phyloP scores from a whole-genome alignment of 345 rosid species.

The Corchorus olitorius region DNA sequence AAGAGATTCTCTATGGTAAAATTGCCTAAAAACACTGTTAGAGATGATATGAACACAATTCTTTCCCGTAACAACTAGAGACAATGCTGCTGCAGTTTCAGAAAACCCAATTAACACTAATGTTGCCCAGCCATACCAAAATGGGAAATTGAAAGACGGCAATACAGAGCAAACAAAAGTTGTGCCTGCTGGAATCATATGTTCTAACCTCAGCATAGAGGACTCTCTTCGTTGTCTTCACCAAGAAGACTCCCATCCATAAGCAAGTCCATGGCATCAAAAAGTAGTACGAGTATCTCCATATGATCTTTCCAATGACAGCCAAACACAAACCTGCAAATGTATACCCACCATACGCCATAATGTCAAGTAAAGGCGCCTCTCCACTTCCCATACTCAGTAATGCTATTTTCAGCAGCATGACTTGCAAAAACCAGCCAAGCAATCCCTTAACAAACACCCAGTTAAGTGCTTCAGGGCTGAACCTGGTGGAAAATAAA shows the following conservation, averaged over 20 bases:
- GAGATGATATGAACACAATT: constrained; percentile 18
- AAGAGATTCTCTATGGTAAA: neutral
- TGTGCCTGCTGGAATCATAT: constrained; percentile 88
- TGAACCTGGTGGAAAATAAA: constrained; percentile 52
- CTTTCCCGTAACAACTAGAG: constrained; percentile 20
- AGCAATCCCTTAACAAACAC: constrained; percentile 84
- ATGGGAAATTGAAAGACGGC: constrained; percentile 90
- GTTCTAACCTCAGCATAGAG: constrained; percentile 89
- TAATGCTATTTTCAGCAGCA: constrained; percentile 76
- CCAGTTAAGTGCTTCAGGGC: constrained; percentile 92
- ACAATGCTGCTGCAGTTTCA: constrained; percentile 33
- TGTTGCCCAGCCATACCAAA: constrained; percentile 91
- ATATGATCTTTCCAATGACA: constrained; percentile 69
- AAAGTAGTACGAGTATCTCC: constrained; percentile 71
- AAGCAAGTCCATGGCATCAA: constrained; percentile 85
- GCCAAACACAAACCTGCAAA: constrained; percentile 78
- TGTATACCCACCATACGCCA: constrained; percentile 86
- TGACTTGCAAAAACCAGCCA: constrained; percentile 87
- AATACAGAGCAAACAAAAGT: constrained; percentile 79
- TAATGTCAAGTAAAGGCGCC: constrained; percentile 88
- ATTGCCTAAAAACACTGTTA: constrained; percentile 13
- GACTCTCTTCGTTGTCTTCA: constrained; percentile 96
- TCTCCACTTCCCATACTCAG: constrained; percentile 86
- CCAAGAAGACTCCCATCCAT: constrained; percentile 85
- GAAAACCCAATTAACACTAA: constrained; percentile 86